These are phyloP conservation scores for Naganishia friedmannii DNA, from an alignment of 768 basidiomycete genomes.

Conservation along the genomic window DNA sequence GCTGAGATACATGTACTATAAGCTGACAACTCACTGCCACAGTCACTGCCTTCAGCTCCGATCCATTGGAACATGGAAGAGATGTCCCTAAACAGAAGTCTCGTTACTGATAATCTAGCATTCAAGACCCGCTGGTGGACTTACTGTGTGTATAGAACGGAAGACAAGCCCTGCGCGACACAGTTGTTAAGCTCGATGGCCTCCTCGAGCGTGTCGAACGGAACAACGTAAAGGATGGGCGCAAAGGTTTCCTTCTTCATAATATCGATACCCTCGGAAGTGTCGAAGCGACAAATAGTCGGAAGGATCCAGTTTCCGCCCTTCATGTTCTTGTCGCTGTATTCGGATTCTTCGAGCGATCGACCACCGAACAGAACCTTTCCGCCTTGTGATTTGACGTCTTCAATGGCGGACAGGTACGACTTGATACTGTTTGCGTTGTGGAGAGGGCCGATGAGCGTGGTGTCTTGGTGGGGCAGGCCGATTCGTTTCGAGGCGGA, in stretches of 20 bases:
- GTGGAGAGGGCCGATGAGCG: slow-evolving; percentile 85
- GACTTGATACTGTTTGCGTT: slow-evolving; percentile 64
- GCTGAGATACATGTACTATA: neutral
- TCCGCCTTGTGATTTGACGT: slow-evolving; percentile 65
- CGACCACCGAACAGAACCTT: slow-evolving; percentile 72
- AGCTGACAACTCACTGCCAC: slow-evolving; percentile 70
- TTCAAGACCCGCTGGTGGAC: neutral
- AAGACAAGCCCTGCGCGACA: slow-evolving; percentile 82
- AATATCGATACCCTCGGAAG: slow-evolving; percentile 28
- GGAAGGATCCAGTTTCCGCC: slow-evolving; percentile 87
- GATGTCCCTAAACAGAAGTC: slow-evolving; percentile 71
- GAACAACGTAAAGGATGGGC: slow-evolving; percentile 75
- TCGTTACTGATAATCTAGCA: neutral
- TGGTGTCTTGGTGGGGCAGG: slow-evolving; percentile 72
- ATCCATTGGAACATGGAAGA: slow-evolving; percentile 86
- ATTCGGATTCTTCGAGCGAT: slow-evolving; percentile 49
- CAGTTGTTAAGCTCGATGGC: slow-evolving; percentile 77
- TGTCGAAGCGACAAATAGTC: slow-evolving; percentile 63
- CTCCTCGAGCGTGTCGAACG: slow-evolving; percentile 65
- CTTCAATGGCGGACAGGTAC: slow-evolving; percentile 64
- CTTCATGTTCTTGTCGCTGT: slow-evolving; percentile 54
- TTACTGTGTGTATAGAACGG: slow-evolving; percentile 30
- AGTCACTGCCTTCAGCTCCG: slow-evolving; percentile 80
- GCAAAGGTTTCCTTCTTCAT: slow-evolving; percentile 68
- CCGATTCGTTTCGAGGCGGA: slow-evolving; percentile 63